phyloP scores from a whole-genome alignment of 2,329 filamentous ascomycete genomes.

The Raffaelea deltoideospora region DNA sequence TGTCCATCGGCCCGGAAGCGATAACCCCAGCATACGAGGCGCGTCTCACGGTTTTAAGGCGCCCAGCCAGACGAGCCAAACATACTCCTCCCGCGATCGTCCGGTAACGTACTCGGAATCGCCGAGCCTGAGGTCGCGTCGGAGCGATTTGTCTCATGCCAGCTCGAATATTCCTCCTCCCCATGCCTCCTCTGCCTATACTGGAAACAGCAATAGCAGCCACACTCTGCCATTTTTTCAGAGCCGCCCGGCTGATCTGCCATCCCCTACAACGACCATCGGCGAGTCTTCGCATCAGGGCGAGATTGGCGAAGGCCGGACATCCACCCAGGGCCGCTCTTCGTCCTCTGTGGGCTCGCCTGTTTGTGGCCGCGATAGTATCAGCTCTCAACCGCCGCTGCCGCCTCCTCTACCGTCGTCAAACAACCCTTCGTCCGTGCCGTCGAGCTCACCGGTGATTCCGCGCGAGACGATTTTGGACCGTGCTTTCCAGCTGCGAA shows the following conservation, averaged over 20 bases:
- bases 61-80: slow-evolving; percentile 20
- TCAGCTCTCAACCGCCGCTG: slow-evolving; percentile 30
- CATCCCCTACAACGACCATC: slow-evolving; percentile 37
- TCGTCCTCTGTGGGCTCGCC: slow-evolving; percentile 45
- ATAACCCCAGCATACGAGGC: slow-evolving; percentile 21
- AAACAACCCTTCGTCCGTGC: slow-evolving; percentile 15
- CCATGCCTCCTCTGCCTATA: not conserved
- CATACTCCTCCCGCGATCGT: slow-evolving; percentile 29
- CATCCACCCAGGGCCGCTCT: slow-evolving; percentile 40
- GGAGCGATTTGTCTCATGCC: slow-evolving; percentile 40
- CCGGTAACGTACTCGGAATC: slow-evolving; percentile 41
- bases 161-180: slow-evolving; percentile 9
- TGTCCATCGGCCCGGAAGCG: slow-evolving; percentile 28
- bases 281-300: slow-evolving; percentile 35
- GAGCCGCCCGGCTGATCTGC: slow-evolving; percentile 34
- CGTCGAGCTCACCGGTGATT: slow-evolving; percentile 33
- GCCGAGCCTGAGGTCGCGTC: slow-evolving; percentile 44
- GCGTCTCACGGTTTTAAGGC: slow-evolving; percentile 28
- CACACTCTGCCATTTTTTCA: slow-evolving; percentile 6
- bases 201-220: slow-evolving; percentile 2
- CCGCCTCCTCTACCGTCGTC: too few species aligned
- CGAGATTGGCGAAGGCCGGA: slow-evolving; percentile 47
- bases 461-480: slow-evolving; percentile 53
- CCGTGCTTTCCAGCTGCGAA: slow-evolving; percentile 47
- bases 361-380: slow-evolving; percentile 35